Evolutionary conservation across 305 asterid species (phyloP).

Genomic region (Fraxinus nigra): DNA sequence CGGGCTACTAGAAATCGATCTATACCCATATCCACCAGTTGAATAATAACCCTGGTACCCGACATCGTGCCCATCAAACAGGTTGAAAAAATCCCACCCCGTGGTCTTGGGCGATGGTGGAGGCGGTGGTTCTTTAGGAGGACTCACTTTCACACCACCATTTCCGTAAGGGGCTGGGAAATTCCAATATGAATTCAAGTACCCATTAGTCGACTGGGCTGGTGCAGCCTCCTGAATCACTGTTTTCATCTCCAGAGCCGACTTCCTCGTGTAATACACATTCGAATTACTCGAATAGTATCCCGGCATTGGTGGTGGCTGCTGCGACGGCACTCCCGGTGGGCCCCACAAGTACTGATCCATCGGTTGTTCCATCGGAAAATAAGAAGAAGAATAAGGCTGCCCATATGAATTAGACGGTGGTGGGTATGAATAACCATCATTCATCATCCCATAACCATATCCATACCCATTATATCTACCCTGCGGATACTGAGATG

Average conservation of each 20-base stretch:
- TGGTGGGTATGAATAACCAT: slow-evolving; percentile 32
- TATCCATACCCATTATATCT: slow-evolving; percentile 27
- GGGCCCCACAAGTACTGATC: slow-evolving; percentile 33
- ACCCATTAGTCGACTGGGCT: slow-evolving; percentile 46
- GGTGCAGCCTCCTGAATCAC: slow-evolving; percentile 64
- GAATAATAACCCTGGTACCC: slow-evolving; percentile 43
- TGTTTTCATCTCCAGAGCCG: slow-evolving; percentile 59
- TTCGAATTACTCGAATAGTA: slow-evolving; percentile 37
- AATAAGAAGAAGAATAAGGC: slow-evolving; percentile 25
- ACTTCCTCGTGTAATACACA: slow-evolving; percentile 72
- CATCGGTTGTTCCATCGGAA: slow-evolving; percentile 20
- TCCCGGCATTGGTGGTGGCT: slow-evolving; percentile 34
- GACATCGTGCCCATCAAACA: slow-evolving; percentile 54
- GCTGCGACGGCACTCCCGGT: slow-evolving; percentile 25
- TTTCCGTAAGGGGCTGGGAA: slow-evolving; percentile 35
- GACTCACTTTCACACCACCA: slow-evolving; percentile 38
- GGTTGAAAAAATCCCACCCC: slow-evolving; percentile 75
- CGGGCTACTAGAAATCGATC: slow-evolving; percentile 70
- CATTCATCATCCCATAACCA: slow-evolving; percentile 41
- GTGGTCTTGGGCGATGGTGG: slow-evolving; percentile 81
- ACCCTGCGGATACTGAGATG: slow-evolving; percentile 33
- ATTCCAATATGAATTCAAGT: slow-evolving; percentile 54
- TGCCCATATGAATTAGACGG: slow-evolving; percentile 30
- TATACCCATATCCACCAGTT: slow-evolving; percentile 37
- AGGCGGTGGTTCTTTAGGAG: slow-evolving; percentile 62